Percentiles rank a stretch among this genome's conserved stretches.
phyloP scores from a whole-genome alignment of 371 early-diverging fungal genomes.

The Rhizopus sp. region DNA sequence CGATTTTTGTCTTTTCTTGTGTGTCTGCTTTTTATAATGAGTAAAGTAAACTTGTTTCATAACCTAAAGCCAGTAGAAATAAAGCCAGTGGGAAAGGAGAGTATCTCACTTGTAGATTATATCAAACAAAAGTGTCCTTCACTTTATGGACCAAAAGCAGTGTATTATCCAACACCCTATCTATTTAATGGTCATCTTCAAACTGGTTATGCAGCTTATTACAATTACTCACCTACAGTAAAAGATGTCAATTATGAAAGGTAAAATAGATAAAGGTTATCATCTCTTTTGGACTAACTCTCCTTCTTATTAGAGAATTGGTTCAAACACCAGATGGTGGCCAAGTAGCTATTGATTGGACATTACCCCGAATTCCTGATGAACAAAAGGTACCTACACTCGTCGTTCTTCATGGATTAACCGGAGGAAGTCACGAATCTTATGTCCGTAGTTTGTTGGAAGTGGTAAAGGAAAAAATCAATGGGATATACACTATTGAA shows the following conservation, averaged over 20 bases:
- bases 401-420: slow-evolving; percentile 86
- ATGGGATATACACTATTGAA: background rate
- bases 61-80: slow-evolving; percentile 12
- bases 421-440: slow-evolving; percentile 87
- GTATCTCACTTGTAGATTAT: slow-evolving; percentile 38
- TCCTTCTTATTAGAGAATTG: slow-evolving; percentile 54
- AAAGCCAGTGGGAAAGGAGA: slow-evolving; percentile 12
- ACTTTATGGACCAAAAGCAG: slow-evolving; percentile 41
- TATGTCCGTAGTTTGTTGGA: slow-evolving; percentile 80
- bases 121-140: slow-evolving; percentile 46
- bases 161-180: slow-evolving; percentile 55
- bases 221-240: slow-evolving; percentile 33
- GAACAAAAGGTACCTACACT: slow-evolving; percentile 67
- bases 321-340: slow-evolving; percentile 82
- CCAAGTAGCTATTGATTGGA: slow-evolving; percentile 87
- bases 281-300: background rate
- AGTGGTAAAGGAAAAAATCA: slow-evolving; percentile 36
- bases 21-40: slow-evolving; percentile 19
- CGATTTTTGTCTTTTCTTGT: background rate
- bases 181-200: slow-evolving; percentile 64
- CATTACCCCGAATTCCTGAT: slow-evolving; percentile 50
- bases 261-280: slow-evolving; percentile 24
- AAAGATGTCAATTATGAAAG: slow-evolving; percentile 56
- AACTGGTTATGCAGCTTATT: slow-evolving; percentile 63
- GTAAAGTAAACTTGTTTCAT: slow-evolving; percentile 27